Evolutionary conservation across 768 basidiomycete genomes (phyloP), one percentile per base, ranked within the genome.

Genomic region (Amyloporia xantha): DNA sequence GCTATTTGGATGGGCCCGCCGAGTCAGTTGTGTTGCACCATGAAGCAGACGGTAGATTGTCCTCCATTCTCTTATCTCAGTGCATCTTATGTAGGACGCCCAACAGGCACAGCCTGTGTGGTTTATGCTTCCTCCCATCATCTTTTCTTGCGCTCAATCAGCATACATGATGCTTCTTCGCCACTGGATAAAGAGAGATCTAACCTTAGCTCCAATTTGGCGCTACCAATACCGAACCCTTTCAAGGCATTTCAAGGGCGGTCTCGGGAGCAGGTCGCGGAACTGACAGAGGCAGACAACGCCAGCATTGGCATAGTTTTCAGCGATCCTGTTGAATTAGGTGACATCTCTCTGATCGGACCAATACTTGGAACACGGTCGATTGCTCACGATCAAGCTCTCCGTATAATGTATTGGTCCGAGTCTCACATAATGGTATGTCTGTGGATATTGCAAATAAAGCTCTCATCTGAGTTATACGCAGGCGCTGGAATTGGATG

Each of bases 141-240:
- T 41, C 65, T 87, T 26, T 57, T 76, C 21, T 58, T 68, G 10
- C 75, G 71, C 21, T 56, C 67, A 3, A 47, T 84, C 4, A 62
- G 62, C 9, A 53, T 76, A 4, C 25, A 37, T 20, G 53, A 54
- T 24, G 33, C 15, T 12, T 26, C 11, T 37, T 27, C 33, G 46
- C 5, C 36, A 4, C 13, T 56, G 10, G 54, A 62, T 23, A 47
- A 48, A 9, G 64, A 63, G 12, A 50, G 59, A 23, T 44, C 63
- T 17, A 68, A 71, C 21, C 58, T 68, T 40, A 59, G 66, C 33
- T 53, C 53, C 35, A 59, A 53, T 41, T 60, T 64, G 28, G 44
- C 55, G 27, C 60, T 79, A n/a, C 70, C 72, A 1, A 65, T 85
- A n/a, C 71, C 82, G 5, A 84, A 81, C 51, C 75, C 81, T 2